Base-by-base conservation (phyloP, 768 basidiomycete species). In the Termitomyces sp. region DNA sequence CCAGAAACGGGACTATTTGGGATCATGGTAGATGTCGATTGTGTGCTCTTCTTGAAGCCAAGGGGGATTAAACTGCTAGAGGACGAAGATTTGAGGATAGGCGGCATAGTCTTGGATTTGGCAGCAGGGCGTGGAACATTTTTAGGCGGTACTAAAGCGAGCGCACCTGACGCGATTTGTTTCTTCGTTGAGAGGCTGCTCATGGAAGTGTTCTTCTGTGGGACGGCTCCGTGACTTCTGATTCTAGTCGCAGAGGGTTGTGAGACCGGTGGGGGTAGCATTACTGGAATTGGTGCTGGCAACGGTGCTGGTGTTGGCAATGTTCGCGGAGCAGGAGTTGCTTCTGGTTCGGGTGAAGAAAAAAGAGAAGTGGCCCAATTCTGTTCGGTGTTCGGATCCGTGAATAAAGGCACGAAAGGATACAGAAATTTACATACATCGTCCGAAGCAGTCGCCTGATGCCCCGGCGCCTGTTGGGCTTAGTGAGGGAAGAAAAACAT, bases 171-270 rank as follows among this genome's bases (percentile, higher is more conserved):
- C 28, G 75, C 72, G 5, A 85, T 65, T 6, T 81, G 75, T 54
- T 82, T 78, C 64, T 84, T 85, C 1, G 82, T 85, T 38, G 76
- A 72, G 32, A 85, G 73, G 10, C 75, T 74, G 58, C 73, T 77
- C 36, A 70, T 70, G 47, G 65, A 55, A 5, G 68, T 46, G n/a
- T 58, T 20, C 18, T 56, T 55, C 18, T 64, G 56, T 13, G 62
- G 44, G 16, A 63, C 35, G 50, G 63, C 65, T 26, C 56, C 58
- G 2, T 57, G 62, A 36, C 66, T 50, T 38, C 66, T 73, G 55
- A 12, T 8, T 30, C 32, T n/a, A 20, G 18, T 4, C 20, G 13
- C 28, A 13, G 40, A 44, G 18, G 58, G 68, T 43, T 66, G 68
- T 8, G 61, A 63, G 38, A 64, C 38, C 47, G 46, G 61, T 46